Evolutionary conservation across 169 alveolate genomes (phyloP).

Genomic region (Plasmodium chabaudi): DNA sequence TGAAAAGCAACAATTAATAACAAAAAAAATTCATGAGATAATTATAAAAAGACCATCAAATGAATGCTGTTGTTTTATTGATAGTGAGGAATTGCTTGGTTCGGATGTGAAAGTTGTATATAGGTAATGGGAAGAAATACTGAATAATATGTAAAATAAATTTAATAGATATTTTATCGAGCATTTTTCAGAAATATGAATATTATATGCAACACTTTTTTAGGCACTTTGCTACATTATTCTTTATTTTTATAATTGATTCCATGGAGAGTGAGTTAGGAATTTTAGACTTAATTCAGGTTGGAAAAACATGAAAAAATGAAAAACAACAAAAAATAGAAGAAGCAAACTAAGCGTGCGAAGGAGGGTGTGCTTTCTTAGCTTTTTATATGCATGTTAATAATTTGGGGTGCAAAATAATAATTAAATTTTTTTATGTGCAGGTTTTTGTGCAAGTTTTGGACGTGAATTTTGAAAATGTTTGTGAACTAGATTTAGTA

Average conservation of each 20-base stretch:
- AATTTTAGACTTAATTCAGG: slow-evolving; percentile 90
- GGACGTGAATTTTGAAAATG: slow-evolving; percentile 91
- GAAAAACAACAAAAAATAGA: neutral
- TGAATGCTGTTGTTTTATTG: slow-evolving; percentile 89
- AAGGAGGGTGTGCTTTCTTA: no score
- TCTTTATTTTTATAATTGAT: slow-evolving; percentile 90
- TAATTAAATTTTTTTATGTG: neutral
- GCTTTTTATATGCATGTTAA: neutral
- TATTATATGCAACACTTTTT: neutral
- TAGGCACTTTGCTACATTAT: slow-evolving; percentile 92
- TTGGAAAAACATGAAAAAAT: slow-evolving; percentile 15
- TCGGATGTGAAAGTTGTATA: slow-evolving; percentile 85
- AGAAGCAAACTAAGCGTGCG: no score
- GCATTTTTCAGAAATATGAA: neutral
- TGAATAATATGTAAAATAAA: no score
- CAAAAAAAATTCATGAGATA: slow-evolving; percentile 79
- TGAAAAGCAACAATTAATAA: slow-evolving; percentile 83
- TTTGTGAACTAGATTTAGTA: slow-evolving; percentile 93
- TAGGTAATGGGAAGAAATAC: slow-evolving; percentile 67
- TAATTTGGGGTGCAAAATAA: no score
- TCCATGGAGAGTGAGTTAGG: slow-evolving; percentile 92
- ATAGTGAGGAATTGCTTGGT: slow-evolving; percentile 79
- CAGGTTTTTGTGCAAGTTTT: slow-evolving; percentile 84
- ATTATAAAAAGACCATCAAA: slow-evolving; percentile 83
- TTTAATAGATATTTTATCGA: neutral